Base-by-base conservation (phyloP, 2,329 filamentous ascomycete species). In the Botrytis byssoidea region DNA sequence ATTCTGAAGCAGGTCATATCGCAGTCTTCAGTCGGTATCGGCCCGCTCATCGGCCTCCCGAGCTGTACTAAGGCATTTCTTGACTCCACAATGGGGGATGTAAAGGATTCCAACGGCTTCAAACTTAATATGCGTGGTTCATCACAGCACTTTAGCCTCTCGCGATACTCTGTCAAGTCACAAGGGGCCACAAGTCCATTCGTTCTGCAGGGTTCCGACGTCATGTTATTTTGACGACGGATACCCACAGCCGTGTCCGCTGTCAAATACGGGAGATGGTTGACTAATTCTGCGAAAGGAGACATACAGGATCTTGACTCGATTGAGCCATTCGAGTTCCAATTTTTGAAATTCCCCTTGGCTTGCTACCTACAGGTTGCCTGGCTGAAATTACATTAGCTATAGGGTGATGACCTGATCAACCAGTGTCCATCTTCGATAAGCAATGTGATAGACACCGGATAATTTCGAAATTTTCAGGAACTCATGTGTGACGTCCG, bases 201-300 rank as follows among this genome's bases (percentile, higher is more conserved):
- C 40, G 55, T 65, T 74, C 75, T 79, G 78, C 78, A 79, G 76
- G 78, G 77, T 69, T 75, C 77, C 78, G 77, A 77, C 73, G 75
- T 79, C 77, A 79, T 74, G 63, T 69, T 75, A 76, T 75, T 75
- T 74, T 77, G 74, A 75, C 76, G 72, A 76, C 76, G 75, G 77
- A 37, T 77, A 74, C 76, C 73, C 72, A 70, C 57, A 74, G 73
- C 46, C 74, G 70, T 77, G 75, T 78, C 78, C 78, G 77, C 76
- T 77, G 77, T 71, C 76, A 76, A 63, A 74, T 77, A 76, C 73
- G 44, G 61, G 70, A 68, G 61, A 57, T 35, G 35, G 67, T 72
- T 72, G 46, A 72, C 25, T 72, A 74, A 57, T 71, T 44, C 70
- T 46, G 29, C 55, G 67, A 65, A 60, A 60, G 69, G 25, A 22